Evolutionary conservation across 225 moss, liverwort and hornwort genomes (phyloP).

Genomic region (Straminergon stramineum): DNA sequence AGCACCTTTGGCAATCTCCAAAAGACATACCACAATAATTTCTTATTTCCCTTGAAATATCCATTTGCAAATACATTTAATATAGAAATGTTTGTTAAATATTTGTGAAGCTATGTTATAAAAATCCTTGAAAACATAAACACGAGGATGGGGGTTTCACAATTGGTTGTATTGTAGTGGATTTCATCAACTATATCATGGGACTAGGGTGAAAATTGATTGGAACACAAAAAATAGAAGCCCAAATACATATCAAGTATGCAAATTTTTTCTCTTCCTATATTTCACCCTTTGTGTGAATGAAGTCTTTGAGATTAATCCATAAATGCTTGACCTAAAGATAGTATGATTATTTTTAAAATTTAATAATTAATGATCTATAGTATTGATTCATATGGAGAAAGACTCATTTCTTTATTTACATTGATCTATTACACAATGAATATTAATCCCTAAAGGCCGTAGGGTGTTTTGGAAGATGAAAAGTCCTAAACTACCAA

Average conservation of each 20-base stretch:
- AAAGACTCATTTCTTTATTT: not conserved
- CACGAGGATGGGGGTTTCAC: not conserved
- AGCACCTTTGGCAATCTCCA: not conserved
- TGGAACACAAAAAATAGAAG: not conserved
- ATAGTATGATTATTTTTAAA: not conserved
- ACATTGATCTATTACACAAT: not conserved
- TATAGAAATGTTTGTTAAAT: not conserved
- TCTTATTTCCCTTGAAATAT: not conserved
- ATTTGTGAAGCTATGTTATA: not conserved
- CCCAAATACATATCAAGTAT: not conserved
- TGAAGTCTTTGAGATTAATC: not conserved
- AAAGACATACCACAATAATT: not conserved
- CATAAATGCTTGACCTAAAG: not conserved
- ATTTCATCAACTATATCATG: not conserved
- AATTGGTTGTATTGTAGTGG: not conserved
- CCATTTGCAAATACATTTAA: not conserved
- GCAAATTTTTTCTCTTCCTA: not conserved
- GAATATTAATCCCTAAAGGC: too few relatives aligned
- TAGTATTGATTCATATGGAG: not conserved
- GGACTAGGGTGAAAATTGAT: not conserved
- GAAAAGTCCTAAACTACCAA: too few relatives aligned
- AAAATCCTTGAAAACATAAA: not conserved
- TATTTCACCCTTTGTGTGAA: not conserved
- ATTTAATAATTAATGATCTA: not conserved
- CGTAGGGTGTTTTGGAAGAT: too few relatives aligned